Base-by-base conservation (phyloP, 306 rosid genomes). In the Luffa aegyptiaca region DNA sequence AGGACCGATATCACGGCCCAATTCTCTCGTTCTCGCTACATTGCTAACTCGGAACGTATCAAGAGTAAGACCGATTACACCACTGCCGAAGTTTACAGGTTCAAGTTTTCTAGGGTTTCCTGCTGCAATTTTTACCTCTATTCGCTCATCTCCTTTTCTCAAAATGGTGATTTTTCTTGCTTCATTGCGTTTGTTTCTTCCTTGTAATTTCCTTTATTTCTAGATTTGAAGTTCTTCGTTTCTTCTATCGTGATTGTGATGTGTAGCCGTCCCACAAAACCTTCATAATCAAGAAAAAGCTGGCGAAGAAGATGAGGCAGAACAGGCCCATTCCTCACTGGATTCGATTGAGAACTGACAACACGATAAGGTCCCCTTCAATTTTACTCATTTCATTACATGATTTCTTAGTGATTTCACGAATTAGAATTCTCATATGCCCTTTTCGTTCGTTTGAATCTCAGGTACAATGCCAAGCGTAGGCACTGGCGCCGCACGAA, bases 401-500 rank as follows among this genome's bases (percentile, higher is more conserved):
- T 62, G 20, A 6, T 14, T 14, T 10, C 3, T n/a, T 37, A 14
- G 31, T 33, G 4, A 65, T 2, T 11, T 11, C 0, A 8, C 56
- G 56, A 5, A 14, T 51, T 13, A 51, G n/a, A 51, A 18, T 13
- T 51, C 56, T 51, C 56, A 51, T 51, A 17, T 10, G 62, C 31
- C 62, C 0, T 61, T 45, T 81, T 62, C 18, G 10, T 16, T 13
- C 1, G 13, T 57, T 76, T 1, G 59, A 48, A 42, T 42, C 65
- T 75, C 81, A 92, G 97, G 89, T 90, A 92, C 57, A 92, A 92
- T 45, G 97, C 94, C 2, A 92, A 92, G 88, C 92, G 97, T 55
- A 88, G 97, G 88, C 97, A 92, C 88, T 92, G 97, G 97, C 97
- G 97, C 81, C 93, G 97, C 71, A 92, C 93, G 79, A 92, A 92